phyloP scores from a whole-genome alignment of 1,284 basidiomycete genomes.

The Ustilago shanxiensis region DNA sequence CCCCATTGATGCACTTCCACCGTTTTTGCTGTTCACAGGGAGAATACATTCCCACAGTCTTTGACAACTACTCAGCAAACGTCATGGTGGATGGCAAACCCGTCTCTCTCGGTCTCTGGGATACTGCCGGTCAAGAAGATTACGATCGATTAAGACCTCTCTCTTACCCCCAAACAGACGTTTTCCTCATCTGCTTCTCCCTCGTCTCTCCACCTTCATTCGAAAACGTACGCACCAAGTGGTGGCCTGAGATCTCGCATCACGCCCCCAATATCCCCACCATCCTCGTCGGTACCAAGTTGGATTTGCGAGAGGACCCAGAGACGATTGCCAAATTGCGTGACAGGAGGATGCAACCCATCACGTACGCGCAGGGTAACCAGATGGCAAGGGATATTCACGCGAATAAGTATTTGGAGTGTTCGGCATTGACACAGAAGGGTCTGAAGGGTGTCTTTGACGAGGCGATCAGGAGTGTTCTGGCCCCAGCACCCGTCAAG shows the following conservation, averaged over 20 bases:
- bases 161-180: slow-evolving; percentile 98
- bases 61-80: slow-evolving; percentile 90
- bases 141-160: slow-evolving; percentile 97
- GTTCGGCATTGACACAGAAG: slow-evolving; percentile 97
- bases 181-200: slow-evolving; percentile 99
- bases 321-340: slow-evolving; percentile 90
- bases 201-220: slow-evolving; percentile 96
- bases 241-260: slow-evolving; percentile 75
- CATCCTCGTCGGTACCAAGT: slow-evolving; percentile 96
- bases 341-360: slow-evolving; percentile 94
- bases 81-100: slow-evolving; percentile 99
- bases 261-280: slow-evolving; percentile 93
- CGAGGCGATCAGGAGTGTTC: slow-evolving; percentile 67
- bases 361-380: slow-evolving; percentile 89
- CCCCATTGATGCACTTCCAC: neutral
- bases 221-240: slow-evolving; percentile 97
- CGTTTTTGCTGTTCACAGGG: slow-evolving; percentile 31
- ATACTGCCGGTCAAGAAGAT: slow-evolving; percentile 69
- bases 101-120: slow-evolving; percentile 94
- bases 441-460: slow-evolving; percentile 72
- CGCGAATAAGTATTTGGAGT: slow-evolving; percentile 91
- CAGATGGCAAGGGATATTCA: slow-evolving; percentile 93
- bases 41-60: slow-evolving; percentile 75
- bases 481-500: slow-evolving; percentile 66
- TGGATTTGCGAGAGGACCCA: slow-evolving; percentile 95